Base-by-base conservation (phyloP, 1,284 basidiomycete genomes). In the Leccinum pallidistipes region DNA sequence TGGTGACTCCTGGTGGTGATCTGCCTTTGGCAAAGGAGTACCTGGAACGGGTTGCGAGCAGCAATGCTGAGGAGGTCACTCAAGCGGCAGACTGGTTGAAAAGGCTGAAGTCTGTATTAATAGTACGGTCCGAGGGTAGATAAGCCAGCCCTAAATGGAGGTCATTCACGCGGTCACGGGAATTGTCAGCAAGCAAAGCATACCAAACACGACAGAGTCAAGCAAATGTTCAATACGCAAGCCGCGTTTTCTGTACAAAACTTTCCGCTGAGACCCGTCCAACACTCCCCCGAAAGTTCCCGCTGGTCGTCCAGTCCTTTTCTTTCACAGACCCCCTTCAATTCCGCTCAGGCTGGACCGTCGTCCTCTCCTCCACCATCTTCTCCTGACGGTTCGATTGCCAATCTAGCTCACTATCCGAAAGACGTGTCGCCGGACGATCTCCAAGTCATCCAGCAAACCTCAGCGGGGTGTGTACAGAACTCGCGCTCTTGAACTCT, bases 41-140 rank as follows among this genome's bases (percentile, higher is more conserved):
- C 71, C 78, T 94, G 53, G 86, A 91, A 61, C 81, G 79, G 54
- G 85, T 95, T 31, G 86, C 91, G 9, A 76, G 77, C 56, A 94
- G 90, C 69, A 92, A 92, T 73, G 83, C 84, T 21, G 90, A 92
- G 71, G 90, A 92, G 64, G 90, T 89, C 2, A 79, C 77, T 3
- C 78, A 80, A 57, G 90, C 89, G 0, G 76, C 82, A 14, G 89
- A 91, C 34, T 71, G 89, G 69, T 68, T 90, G 55, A 90, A 88
- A 71, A 78, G 74, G 27, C 76, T 87, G 18, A 83, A 81, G 68
- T 69, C 69, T 36, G 71, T 76, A 59, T 31, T 74, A 57, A 62
- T 75, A 0, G 59, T 74, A 5, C 70, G 69, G 57, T 68, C 64
- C 0, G 47, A 50, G 29, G 10, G 52, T 18, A 50, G 49, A 50